Evolutionary conservation across 495 filamentous ascomycete species (phyloP), one percentile per base, ranked within the genome.

Genomic region (Talaromyces stipitatus): DNA sequence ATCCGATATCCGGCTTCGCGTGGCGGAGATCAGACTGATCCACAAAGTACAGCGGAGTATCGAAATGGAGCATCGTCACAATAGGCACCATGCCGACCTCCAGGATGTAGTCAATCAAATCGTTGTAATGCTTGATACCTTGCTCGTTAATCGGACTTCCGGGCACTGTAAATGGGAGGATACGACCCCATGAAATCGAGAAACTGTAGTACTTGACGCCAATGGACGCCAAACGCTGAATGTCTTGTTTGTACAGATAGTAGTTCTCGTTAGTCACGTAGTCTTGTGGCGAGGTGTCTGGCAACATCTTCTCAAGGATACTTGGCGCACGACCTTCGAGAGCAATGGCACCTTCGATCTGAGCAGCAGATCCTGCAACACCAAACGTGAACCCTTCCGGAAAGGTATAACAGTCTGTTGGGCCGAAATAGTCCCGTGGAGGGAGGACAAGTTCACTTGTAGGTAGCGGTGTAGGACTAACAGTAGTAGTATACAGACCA

Each of bases 191-290:
- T 1, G 75, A 58, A 47, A 79, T 73, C 0, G 66, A 68, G 60
- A 79, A 79, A 16, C 62, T 69, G 63, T 77, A 79, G 60, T 78
- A 76, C 43, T 72, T 70, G 28, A 78, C 69, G 0, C 78, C 77
- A 61, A 79, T 76, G 1, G 71, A 65, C 0, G 78, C 77, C 22
- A 79, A 47, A 4, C 77, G 65, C 54, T 68, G 64, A 57, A 81
- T 77, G 47, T 81, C 77, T 56, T 79, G 74, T 58, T 79, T 79
- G 56, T 80, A 80, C 8, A 78, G 62, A 41, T 69, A 79, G 59
- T 80, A 80, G 48, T 78, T 72, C 58, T 73, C 66, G 55, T 76
- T 74, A 7, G 76, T 74, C 26, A 77, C 61, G 41, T 72, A 73
- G 47, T 72, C 60, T 33, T 69, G 67, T 2, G 65, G 62, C 28